These are phyloP conservation scores for Phytophthora hybrid DNA, from an alignment of 352 stramenopile genomes.

Conservation along the genomic window DNA sequence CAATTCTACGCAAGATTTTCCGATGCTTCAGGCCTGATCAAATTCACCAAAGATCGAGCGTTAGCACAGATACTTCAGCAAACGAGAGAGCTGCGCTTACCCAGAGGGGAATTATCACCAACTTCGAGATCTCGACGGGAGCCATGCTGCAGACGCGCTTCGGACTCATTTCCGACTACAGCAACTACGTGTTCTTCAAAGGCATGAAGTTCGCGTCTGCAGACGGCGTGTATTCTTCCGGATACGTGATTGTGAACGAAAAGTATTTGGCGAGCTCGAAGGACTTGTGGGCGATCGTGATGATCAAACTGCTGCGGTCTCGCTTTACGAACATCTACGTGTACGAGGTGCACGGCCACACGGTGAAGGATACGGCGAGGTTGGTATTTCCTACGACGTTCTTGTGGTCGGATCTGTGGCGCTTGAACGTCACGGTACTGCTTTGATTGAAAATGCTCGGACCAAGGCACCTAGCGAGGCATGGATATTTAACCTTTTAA, in stretches of 20 bases:
- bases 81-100: slow-evolving; percentile 22
- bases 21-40: slow-evolving; percentile 18
- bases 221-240: slow-evolving; percentile 46
- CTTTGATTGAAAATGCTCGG: slow-evolving; percentile 4
- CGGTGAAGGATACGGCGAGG: slow-evolving; percentile 40
- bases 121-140: slow-evolving; percentile 42
- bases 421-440: slow-evolving; percentile 40
- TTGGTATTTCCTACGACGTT: slow-evolving; percentile 44
- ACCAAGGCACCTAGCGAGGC: no score
- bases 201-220: slow-evolving; percentile 49
- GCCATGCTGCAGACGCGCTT: slow-evolving; percentile 38
- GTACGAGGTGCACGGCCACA: slow-evolving; percentile 45
- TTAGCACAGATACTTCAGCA: slow-evolving; percentile 6
- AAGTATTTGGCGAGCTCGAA: slow-evolving; percentile 48
- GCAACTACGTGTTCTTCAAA: slow-evolving; percentile 50
- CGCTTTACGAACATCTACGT: slow-evolving; percentile 41
- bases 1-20: slow-evolving; percentile 28
- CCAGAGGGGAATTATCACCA: slow-evolving; percentile 21
- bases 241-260: slow-evolving; percentile 48
- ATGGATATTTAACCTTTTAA: no score
- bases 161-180: slow-evolving; percentile 48
- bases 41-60: slow-evolving; percentile 20
- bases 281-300: slow-evolving; percentile 34
- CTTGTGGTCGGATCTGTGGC: slow-evolving; percentile 35
- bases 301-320: slow-evolving; percentile 41